phyloP scores from a whole-genome alignment of 2,329 filamentous ascomycete genomes.

The Fusarium devonianum region DNA sequence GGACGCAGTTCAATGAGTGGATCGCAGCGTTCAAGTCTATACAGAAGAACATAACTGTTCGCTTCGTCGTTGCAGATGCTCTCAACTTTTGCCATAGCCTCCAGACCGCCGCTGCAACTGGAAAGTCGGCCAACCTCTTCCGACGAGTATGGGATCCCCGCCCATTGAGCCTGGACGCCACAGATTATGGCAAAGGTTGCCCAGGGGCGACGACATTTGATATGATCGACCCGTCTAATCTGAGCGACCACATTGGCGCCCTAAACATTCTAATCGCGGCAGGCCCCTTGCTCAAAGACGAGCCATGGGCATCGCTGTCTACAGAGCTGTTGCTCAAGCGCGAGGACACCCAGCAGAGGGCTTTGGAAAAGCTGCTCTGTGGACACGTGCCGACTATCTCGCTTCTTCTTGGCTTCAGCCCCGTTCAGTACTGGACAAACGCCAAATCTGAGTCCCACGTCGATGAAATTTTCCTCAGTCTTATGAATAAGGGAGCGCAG shows the following conservation, averaged over 20 bases:
- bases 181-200: conserved; percentile 48
- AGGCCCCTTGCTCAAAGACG: conserved; percentile 54
- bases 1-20: conserved; percentile 57
- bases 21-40: conserved; percentile 48
- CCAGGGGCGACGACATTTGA: conserved; percentile 56
- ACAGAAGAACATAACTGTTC: conserved; percentile 48
- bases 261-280: conserved; percentile 52
- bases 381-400: conserved; percentile 56
- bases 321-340: conserved; percentile 55
- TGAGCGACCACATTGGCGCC: conserved; percentile 50
- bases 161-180: conserved; percentile 51
- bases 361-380: conserved; percentile 53
- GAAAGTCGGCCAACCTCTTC: conserved; percentile 51
- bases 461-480: conserved; percentile 48
- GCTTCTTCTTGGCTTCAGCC: conserved; percentile 58
- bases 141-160: conserved; percentile 50
- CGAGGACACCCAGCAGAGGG: conserved; percentile 33
- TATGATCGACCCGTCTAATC: conserved; percentile 62
- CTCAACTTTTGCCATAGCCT: conserved; percentile 61
- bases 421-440: conserved; percentile 60
- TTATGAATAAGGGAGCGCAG: conserved; percentile 18
- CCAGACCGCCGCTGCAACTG: conserved; percentile 48
- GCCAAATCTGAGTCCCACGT: conserved; percentile 50
- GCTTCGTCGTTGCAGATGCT: conserved; percentile 57
- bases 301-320: conserved; percentile 55